Evolutionary conservation across 257 asterid genomes (phyloP), one percentile per base, ranked within the genome.

Genomic region (Sherardia arvensis): DNA sequence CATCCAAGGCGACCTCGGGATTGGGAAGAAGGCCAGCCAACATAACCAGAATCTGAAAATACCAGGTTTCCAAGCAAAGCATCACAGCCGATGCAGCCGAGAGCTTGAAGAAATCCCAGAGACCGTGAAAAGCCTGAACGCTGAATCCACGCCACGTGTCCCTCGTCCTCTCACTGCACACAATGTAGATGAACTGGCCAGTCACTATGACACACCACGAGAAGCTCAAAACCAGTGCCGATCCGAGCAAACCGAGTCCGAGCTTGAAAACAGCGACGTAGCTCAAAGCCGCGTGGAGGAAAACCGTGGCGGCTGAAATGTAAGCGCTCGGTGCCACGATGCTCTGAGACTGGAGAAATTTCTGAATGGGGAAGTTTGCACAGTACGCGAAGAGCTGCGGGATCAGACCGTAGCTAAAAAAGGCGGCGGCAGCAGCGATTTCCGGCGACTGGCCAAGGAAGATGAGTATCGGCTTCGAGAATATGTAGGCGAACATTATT

Each of bases 321-420:
- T 81, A 83, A 0, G 94, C 86, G 54, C 87, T 85, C 0, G 87
- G 90, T 8, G 76, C 79, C 58, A 85, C 88, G 6, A 81, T 83
- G 77, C 94, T 85, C 18, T 83, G 90, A 4, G 90, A 60, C 32
- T 85, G 94, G 43, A 85, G 55, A 60, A 83, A 85, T 7, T 85
- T 85, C 54, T 85, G 90, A 0, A 85, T 79, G 0, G 94, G 84
- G 59, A 85, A 80, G 68, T 85, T 85, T 2, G 76, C 77, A 0
- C 90, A 85, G 51, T 83, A 85, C 0, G 90, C 94, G 48, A 85
- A 85, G 12, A 85, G 76, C 43, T 85, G 90, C 0, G 90, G 94
- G 33, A 85, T 85, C 0, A 83, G 73, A 36, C 90, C 90, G 51
- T 75, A 83, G 15, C 66, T 77, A 71, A 85, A 85, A 1, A 79